A percentile compares a stretch with the other conserved stretches of the same genome.
These are phyloP conservation scores for Mollisia scopiformis DNA, from an alignment of 2,329 filamentous ascomycete genomes.

Conservation along the genomic window DNA sequence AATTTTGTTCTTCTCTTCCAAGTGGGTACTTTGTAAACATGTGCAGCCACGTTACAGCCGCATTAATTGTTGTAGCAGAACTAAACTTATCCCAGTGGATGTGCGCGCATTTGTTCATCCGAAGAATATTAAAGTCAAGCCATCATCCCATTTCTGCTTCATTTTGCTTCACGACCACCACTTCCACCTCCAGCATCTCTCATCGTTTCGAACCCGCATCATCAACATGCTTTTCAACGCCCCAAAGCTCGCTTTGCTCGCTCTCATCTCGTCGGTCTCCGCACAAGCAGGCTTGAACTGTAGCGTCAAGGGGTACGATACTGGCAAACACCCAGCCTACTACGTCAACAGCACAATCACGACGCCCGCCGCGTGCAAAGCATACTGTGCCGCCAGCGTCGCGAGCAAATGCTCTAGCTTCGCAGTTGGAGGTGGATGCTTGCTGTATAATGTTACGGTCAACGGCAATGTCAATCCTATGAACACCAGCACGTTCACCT, in stretches of 20 bases:
- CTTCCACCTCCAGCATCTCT: neutral
- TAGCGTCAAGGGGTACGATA: slow-evolving; percentile 10
- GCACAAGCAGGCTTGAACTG: neutral
- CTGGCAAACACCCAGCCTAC: slow-evolving; percentile 1
- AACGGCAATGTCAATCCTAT: neutral
- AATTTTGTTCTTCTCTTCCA: neutral
- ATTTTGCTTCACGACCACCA: neutral
- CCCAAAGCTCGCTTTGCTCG: neutral
- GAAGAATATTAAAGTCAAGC: neutral
- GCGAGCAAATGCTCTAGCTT: neutral
- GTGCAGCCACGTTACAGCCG: neutral
- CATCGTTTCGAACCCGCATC: neutral
- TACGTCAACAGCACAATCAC: neutral
- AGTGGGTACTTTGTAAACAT: neutral
- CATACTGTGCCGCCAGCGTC: neutral
- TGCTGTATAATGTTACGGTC: slow-evolving; percentile 10
- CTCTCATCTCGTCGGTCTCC: neutral
- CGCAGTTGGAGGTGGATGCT: slow-evolving; percentile 1
- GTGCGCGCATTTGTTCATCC: neutral
- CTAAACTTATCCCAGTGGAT: neutral
- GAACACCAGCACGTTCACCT: neutral
- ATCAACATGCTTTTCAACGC: neutral
- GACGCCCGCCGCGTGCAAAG: slow-evolving; percentile 1
- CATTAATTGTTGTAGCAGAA: neutral
- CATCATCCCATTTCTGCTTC: neutral